Evolutionary conservation across 1,284 basidiomycete genomes (phyloP).

Genomic region (Naganishia sp.): DNA sequence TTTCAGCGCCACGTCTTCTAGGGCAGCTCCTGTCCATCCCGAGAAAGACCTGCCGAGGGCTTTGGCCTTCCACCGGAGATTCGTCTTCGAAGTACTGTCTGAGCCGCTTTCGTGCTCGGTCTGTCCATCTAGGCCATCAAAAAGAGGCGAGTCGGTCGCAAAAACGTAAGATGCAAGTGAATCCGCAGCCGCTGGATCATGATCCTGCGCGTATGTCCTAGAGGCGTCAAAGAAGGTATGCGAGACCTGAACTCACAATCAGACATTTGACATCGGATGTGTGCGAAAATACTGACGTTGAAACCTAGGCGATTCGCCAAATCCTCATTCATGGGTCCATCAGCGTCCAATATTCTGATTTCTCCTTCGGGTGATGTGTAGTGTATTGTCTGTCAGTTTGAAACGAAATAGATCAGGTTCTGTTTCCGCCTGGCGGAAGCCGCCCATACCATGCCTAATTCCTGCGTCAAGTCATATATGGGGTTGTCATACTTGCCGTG

Average conservation of each 20-base stretch:
- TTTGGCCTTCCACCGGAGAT: conserved; percentile 31
- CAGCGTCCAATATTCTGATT: conserved; percentile 21
- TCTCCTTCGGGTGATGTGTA: conserved; percentile 24
- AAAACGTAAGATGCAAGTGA: conserved; percentile 33
- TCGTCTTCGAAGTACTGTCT: neutral
- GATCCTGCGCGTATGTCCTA: conserved; percentile 30
- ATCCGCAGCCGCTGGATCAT: conserved; percentile 20
- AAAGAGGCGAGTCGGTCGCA: conserved; percentile 34
- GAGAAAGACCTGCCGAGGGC: conserved; percentile 34
- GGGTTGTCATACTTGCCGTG: conserved; percentile 41
- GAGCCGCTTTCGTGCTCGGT: neutral
- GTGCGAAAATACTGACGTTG: conserved; percentile 1
- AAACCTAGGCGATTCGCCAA: conserved; percentile 19
- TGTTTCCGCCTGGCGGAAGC: neutral
- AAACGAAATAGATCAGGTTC: neutral
- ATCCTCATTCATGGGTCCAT: conserved; percentile 13
- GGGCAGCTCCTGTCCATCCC: conserved; percentile 41
- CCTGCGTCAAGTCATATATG: conserved; percentile 33
- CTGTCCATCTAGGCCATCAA: conserved; percentile 29
- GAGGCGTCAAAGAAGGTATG: conserved; percentile 34
- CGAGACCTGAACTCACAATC: conserved; percentile 14
- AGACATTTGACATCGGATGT: too few species aligned
- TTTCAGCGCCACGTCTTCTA: conserved; percentile 46
- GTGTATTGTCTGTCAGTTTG: conserved; percentile 2
- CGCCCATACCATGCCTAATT: conserved; percentile 33